Percentiles rank a stretch among this genome's conserved stretches.
Evolutionary conservation across 148 eudicot species (phyloP).

Genomic region (Silene conica): DNA sequence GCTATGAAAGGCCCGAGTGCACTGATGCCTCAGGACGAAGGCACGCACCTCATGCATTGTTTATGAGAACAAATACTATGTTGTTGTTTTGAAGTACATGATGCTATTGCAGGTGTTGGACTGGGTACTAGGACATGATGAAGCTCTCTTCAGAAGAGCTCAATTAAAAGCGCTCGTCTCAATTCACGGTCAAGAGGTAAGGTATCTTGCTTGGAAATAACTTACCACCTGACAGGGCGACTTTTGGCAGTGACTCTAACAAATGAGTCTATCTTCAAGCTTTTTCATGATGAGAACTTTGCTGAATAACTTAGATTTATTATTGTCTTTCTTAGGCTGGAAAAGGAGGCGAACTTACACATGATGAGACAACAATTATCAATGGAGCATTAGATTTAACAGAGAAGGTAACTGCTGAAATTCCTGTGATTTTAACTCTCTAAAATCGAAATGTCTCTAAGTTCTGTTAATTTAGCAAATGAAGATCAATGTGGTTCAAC

Average conservation of each 20-base stretch:
- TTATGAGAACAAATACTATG: not conserved
- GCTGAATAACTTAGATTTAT: not conserved
- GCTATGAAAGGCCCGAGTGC: too few relatives aligned
- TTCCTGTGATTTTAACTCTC: not conserved
- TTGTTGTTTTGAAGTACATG: not conserved
- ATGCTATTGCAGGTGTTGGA: slow-evolving; percentile 62
- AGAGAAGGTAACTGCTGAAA: slow-evolving; percentile 35
- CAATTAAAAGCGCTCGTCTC: slow-evolving; percentile 88
- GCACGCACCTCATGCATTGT: not conserved
- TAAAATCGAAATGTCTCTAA: not conserved
- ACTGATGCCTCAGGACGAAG: too few relatives aligned
- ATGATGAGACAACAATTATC: slow-evolving; percentile 95
- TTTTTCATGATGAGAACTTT: not conserved
- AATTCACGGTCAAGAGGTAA: slow-evolving; percentile 83
- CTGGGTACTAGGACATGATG: slow-evolving; percentile 71
- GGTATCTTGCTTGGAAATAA: not conserved
- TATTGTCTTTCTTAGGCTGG: slow-evolving; percentile 54
- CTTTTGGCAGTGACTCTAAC: not conserved
- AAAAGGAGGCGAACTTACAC: slow-evolving; percentile 95
- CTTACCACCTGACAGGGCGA: not conserved
- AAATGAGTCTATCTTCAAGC: not conserved
- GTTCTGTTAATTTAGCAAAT: not conserved
- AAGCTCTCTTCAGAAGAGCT: slow-evolving; percentile 83
- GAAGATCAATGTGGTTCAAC: not conserved
- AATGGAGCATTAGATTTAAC: slow-evolving; percentile 91